phyloP scores from a whole-genome alignment of 2,329 filamentous ascomycete species.

The Stemphylium lycopersici region DNA sequence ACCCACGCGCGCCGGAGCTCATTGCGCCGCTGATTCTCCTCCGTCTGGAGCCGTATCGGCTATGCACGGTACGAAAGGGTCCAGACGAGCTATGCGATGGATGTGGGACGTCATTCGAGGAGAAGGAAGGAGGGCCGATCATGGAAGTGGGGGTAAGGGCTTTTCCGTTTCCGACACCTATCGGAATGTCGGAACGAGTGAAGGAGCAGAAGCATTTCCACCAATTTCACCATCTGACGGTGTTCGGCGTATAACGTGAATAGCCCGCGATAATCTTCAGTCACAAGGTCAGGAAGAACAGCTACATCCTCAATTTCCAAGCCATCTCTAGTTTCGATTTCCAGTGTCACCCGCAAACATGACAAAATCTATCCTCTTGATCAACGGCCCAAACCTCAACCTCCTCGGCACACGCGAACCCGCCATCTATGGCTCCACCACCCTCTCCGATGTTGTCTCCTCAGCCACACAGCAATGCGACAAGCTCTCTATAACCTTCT shows the following conservation, averaged over 20 bases:
- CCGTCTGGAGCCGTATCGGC: constrained; percentile 12
- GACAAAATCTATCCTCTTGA: constrained; percentile 65
- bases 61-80: constrained; percentile 4
- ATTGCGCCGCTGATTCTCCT: neutral
- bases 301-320: neutral
- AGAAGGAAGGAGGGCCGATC: constrained; percentile 3
- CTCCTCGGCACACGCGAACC: constrained; percentile 78
- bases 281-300: neutral
- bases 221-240: neutral
- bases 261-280: too few relatives aligned
- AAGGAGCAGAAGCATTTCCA: neutral
- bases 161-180: constrained; percentile 14
- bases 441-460: constrained; percentile 66
- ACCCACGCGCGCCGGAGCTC: neutral
- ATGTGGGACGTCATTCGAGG: neutral
- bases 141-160: constrained; percentile 9
- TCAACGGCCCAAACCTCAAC: constrained; percentile 86
- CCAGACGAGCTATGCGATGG: neutral
- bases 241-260: too few relatives aligned
- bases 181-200: constrained; percentile 11
- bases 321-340: neutral
- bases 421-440: constrained; percentile 72
- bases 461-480: constrained; percentile 58
- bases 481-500: constrained; percentile 57
- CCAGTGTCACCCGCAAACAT: constrained; percentile 19